These are phyloP conservation scores for Aspergillus sp. DNA, from an alignment of 2,329 filamentous ascomycete species.

Conservation along the genomic window DNA sequence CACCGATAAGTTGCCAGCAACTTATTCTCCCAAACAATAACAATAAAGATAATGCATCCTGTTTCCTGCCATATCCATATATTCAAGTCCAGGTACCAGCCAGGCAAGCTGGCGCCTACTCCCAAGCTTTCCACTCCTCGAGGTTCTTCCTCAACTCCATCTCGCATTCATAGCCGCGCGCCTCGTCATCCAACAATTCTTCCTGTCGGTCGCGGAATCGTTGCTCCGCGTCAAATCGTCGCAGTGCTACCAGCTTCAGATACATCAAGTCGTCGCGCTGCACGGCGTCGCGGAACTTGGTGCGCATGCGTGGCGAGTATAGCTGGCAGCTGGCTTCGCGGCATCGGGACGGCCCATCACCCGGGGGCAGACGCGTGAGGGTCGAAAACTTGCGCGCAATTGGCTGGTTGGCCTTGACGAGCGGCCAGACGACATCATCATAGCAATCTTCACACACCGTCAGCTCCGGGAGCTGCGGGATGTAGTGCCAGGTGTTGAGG, in stretches of 20 bases:
- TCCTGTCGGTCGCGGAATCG: slow-evolving; percentile 59
- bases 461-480: slow-evolving; percentile 72
- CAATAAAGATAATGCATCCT: not conserved
- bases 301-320: slow-evolving; percentile 77
- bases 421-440: slow-evolving; percentile 72
- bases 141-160: slow-evolving; percentile 50
- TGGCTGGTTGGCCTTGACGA: slow-evolving; percentile 53
- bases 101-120: slow-evolving; percentile 31
- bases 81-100: not conserved
- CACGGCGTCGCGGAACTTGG: slow-evolving; percentile 67
- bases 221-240: slow-evolving; percentile 57
- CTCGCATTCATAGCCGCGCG: slow-evolving; percentile 54
- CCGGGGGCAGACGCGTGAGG: slow-evolving; percentile 57
- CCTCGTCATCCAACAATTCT: slow-evolving; percentile 57
- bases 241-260: slow-evolving; percentile 62
- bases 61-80: not conserved
- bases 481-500: slow-evolving; percentile 72
- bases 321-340: slow-evolving; percentile 66
- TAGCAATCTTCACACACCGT: slow-evolving; percentile 88
- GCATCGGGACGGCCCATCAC: slow-evolving; percentile 41
- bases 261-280: slow-evolving; percentile 65
- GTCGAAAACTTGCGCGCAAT: slow-evolving; percentile 67
- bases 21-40: not conserved
- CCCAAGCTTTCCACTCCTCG: slow-evolving; percentile 54
- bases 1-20: not conserved